phyloP scores from a whole-genome alignment of 805 yeast genomes.

The Spathaspora boniae region DNA sequence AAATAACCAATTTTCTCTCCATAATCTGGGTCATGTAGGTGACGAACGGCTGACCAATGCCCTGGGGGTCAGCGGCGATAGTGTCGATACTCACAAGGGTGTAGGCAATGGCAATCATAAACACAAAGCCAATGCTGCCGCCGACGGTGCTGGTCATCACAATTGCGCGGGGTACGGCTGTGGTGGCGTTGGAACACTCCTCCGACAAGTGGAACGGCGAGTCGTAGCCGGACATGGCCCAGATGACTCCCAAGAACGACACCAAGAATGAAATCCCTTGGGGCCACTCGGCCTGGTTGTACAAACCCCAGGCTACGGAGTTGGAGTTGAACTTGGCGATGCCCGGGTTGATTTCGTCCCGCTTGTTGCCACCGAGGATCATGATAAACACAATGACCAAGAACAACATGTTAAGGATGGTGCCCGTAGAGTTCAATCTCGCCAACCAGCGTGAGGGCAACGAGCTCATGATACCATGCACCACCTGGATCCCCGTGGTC shows the following conservation, averaged over 20 bases:
- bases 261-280: slow-evolving; percentile 55
- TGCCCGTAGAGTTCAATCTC: slow-evolving; percentile 46
- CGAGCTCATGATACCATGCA: slow-evolving; percentile 47
- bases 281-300: slow-evolving; percentile 62
- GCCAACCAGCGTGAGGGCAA: slow-evolving; percentile 56
- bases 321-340: slow-evolving; percentile 48
- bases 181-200: slow-evolving; percentile 61
- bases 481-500: slow-evolving; percentile 48
- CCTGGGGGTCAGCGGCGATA: slow-evolving; percentile 46
- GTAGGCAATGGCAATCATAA: slow-evolving; percentile 60
- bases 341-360: slow-evolving; percentile 21
- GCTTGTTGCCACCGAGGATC: slow-evolving; percentile 51
- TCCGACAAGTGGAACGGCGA: slow-evolving; percentile 75
- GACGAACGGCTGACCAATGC: slow-evolving; percentile 58
- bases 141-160: slow-evolving; percentile 55
- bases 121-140: slow-evolving; percentile 53
- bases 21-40: slow-evolving; percentile 50
- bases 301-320: slow-evolving; percentile 50
- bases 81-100: slow-evolving; percentile 50
- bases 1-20: slow-evolving; percentile 32
- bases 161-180: slow-evolving; percentile 67
- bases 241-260: slow-evolving; percentile 58
- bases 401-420: slow-evolving; percentile 47
- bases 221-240: slow-evolving; percentile 76
- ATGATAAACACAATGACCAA: slow-evolving; percentile 51